A percentile compares a stretch with the other conserved stretches of the same genome.
These are phyloP conservation scores for Geotrichum bryndzae DNA, from an alignment of 1,139 yeast species.

Conservation along the genomic window DNA sequence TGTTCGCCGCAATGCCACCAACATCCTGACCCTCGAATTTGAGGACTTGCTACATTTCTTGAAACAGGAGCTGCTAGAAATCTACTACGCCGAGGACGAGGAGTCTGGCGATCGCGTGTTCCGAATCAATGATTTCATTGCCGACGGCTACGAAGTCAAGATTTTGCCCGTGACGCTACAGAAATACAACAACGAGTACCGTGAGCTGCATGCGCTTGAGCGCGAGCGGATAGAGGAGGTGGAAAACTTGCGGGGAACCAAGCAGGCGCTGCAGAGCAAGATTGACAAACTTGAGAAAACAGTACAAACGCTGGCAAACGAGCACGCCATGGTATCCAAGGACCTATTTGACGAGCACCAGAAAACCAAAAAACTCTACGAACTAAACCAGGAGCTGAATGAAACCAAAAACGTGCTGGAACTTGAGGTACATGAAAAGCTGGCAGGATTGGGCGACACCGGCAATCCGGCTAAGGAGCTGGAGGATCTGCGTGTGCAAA, in stretches of 20 bases:
- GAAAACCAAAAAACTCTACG: neutral
- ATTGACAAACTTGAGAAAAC: neutral
- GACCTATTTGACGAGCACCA: neutral
- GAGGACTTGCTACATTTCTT: slow-evolving; percentile 70
- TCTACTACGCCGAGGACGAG: slow-evolving; percentile 43
- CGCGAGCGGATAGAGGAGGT: slow-evolving; percentile 63
- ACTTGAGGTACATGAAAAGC: neutral
- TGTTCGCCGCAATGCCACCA: slow-evolving; percentile 59
- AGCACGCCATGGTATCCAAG: slow-evolving; percentile 1
- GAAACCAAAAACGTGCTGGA: neutral
- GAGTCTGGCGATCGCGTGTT: neutral
- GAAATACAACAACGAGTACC: slow-evolving; percentile 66
- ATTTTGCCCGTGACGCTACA: slow-evolving; percentile 64
- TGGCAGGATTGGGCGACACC: neutral
- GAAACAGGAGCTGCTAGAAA: slow-evolving; percentile 71
- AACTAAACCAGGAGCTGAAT: neutral
- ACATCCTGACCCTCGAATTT: slow-evolving; percentile 56
- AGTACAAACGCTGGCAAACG: neutral
- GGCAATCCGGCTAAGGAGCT: neutral
- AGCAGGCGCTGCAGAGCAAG: neutral
- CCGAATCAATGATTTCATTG: slow-evolving; percentile 53
- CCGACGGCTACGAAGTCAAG: slow-evolving; percentile 66
- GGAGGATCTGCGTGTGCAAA: neutral
- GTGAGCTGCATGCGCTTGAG: slow-evolving; percentile 64
- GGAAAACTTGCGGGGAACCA: slow-evolving; percentile 47